phyloP scores from a whole-genome alignment of 148 eudicot species.

The Nepenthes gracilis region DNA sequence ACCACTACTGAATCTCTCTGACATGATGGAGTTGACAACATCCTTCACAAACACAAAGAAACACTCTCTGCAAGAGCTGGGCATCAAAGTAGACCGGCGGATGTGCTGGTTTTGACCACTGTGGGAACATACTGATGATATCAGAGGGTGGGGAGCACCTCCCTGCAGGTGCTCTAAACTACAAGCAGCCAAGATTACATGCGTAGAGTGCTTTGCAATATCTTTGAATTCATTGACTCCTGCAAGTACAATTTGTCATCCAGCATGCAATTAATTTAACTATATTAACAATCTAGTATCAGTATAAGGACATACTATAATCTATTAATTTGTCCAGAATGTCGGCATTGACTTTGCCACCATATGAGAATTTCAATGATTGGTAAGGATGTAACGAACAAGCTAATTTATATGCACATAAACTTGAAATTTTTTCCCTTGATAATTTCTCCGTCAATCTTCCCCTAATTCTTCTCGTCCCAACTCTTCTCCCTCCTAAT shows the following conservation, averaged over 20 bases:
- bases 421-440: too few species aligned
- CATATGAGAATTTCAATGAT: too few species aligned
- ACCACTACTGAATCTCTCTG: constrained; percentile 17
- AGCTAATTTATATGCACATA: too few species aligned
- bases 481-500: too few species aligned
- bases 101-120: constrained; percentile 15
- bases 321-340: too few species aligned
- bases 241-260: constrained; percentile 7
- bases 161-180: constrained; percentile 43
- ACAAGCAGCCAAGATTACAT: constrained; percentile 69
- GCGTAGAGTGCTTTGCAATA: constrained; percentile 75
- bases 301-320: too few species aligned
- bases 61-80: constrained; percentile 61
- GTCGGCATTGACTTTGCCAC: too few species aligned
- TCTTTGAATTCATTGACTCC: constrained; percentile 60
- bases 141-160: constrained; percentile 20
- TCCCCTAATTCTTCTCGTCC: too few species aligned
- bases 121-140: constrained; percentile 40
- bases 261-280: too few species aligned
- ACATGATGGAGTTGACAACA: constrained; percentile 41
- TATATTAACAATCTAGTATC: too few species aligned
- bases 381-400: too few species aligned
- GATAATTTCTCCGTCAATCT: too few species aligned
- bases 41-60: constrained; percentile 61
- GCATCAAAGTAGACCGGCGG: constrained; percentile 43